Percentiles rank a stretch among this genome's conserved stretches.
phyloP scores from a whole-genome alignment of 192 early-diverging fungal genomes.

The Dissophora ornata region DNA sequence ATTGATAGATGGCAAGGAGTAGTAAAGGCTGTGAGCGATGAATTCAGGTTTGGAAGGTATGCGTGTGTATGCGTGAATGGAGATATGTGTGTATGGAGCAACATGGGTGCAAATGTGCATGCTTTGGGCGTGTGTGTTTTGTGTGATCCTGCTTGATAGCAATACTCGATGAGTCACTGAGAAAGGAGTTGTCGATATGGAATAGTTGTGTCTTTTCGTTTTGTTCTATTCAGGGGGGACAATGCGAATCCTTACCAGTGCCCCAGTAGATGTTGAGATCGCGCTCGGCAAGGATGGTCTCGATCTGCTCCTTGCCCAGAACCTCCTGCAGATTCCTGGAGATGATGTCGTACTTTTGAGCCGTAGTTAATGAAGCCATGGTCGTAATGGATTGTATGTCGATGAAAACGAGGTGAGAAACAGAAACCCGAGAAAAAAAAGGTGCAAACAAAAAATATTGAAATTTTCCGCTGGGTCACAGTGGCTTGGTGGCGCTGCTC shows the following conservation, averaged over 20 bases:
- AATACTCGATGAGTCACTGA: conserved; percentile 11
- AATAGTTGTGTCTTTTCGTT: no score
- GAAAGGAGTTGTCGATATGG: not conserved
- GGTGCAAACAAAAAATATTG: no score
- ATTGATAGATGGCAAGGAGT: no score
- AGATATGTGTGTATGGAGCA: not conserved
- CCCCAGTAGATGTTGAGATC: conserved; percentile 98
- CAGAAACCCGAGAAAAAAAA: no score
- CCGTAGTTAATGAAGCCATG: conserved; percentile 59
- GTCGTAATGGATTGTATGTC: not conserved
- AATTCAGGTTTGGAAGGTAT: no score
- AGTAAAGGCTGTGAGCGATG: no score
- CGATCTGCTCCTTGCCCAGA: conserved; percentile 89
- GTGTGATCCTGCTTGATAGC: not conserved
- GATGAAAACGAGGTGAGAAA: no score
- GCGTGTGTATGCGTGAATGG: not conserved
- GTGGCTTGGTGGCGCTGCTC: no score
- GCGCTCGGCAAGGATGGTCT: conserved; percentile 85
- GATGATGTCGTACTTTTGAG: conserved; percentile 85
- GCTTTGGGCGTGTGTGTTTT: no score
- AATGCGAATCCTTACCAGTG: conserved; percentile 59
- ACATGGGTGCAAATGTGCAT: no score
- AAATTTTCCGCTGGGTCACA: no score
- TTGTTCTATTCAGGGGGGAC: no score
- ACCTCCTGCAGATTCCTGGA: conserved; percentile 95